Base-by-base conservation (phyloP, 2,329 filamentous ascomycete species). In the Pseudogymnoascus sp. region DNA sequence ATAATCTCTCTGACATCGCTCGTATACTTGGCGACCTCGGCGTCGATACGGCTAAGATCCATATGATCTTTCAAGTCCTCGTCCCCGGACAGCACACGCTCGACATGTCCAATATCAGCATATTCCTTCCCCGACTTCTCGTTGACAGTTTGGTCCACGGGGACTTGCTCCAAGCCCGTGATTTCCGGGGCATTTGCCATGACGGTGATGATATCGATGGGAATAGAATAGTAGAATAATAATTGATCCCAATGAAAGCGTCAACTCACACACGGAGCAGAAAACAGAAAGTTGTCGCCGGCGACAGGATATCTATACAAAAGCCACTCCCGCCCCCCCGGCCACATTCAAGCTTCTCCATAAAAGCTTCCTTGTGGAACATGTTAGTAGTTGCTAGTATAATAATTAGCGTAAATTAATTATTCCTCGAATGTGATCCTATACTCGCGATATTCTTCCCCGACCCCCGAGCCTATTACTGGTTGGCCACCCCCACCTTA, bases 21-120 rank as follows among this genome's bases (percentile, higher is more conserved):
- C 28, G 85, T 83, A 76, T 92, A 92, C 72, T 87, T 82, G 60
- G 87, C 86, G 38, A 92, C 77, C 75, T 92, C 89, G 63, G 82
- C 79, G 75, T 92, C 89, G 63, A 91, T 80, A 69, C 82, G 81
- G 23, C 79, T 74, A 66, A 83, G 80, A 80, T 88, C 78, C 65
- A 82, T 78, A 61, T 81, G 77, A 62, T 83, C 82, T 62, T 80
- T 80, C 63, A 80, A 77, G 77, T 72, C 53, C 76, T 74, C 63
- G 79, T 77, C 16, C 72, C 74, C 16, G 70, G 21, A 66, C 60
- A 80, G 65, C 4, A 80, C 78, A 25, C 77, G 75, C 73, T 84
- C 82, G 63, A 84, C 76, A 63, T 82, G 76, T 5, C 74, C 71
- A 64, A 77, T 63, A 18, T 67, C 61, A 40, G 59, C 46, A 34